A percentile compares a stretch with the other conserved stretches of the same genome.
These are phyloP conservation scores for Hanseniaspora uvarum DNA, from an alignment of 1,139 yeast genomes.

Conservation along the genomic window DNA sequence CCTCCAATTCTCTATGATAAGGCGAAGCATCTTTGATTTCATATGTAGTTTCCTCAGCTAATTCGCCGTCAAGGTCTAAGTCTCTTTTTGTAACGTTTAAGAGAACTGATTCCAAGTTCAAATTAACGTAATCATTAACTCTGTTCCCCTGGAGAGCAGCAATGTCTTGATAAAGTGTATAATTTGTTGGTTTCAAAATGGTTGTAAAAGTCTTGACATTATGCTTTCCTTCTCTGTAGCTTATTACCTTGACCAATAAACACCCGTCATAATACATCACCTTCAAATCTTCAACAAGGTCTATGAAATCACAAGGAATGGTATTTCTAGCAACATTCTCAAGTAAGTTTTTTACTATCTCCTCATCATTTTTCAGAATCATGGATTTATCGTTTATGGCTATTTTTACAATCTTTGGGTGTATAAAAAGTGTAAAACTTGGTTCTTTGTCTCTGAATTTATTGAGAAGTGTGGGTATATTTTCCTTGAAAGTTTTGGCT, in stretches of 20 bases:
- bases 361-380: slow-evolving; percentile 12
- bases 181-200: slow-evolving; percentile 10
- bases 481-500: slow-evolving; percentile 5
- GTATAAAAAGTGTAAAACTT: slow-evolving; percentile 10
- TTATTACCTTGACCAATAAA: slow-evolving; percentile 5
- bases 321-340: slow-evolving; percentile 14
- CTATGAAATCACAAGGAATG: slow-evolving; percentile 13
- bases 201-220: slow-evolving; percentile 13
- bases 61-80: slow-evolving; percentile 3
- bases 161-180: slow-evolving; percentile 12
- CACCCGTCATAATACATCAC: slow-evolving; percentile 13
- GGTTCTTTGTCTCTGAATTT: slow-evolving; percentile 15
- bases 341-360: slow-evolving; percentile 11
- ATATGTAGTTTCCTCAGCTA: not conserved
- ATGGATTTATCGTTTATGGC: slow-evolving; percentile 12
- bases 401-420: slow-evolving; percentile 11
- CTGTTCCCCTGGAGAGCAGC: slow-evolving; percentile 8
- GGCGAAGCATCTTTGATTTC: not conserved
- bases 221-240: slow-evolving; percentile 16
- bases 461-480: not conserved
- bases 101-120: slow-evolving; percentile 10
- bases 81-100: slow-evolving; percentile 16
- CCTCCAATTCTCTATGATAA: slow-evolving; percentile 3
- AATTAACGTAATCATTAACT: slow-evolving; percentile 9
- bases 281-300: slow-evolving; percentile 11